phyloP scores from a whole-genome alignment of 768 basidiomycete species.

The Tylopilus subfusipes region DNA sequence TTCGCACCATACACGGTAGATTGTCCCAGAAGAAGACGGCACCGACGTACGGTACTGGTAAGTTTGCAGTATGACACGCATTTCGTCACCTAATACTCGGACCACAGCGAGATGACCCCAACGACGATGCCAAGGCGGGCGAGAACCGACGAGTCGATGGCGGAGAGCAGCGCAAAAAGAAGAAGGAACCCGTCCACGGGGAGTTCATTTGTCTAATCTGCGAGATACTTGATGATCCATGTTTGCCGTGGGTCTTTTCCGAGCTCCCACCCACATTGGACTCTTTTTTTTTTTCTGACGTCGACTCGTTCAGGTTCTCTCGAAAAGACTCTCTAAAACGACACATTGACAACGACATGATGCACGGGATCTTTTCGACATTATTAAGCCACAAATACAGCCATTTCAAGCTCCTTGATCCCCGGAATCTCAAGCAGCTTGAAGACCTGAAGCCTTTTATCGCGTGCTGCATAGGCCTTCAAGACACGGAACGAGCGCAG shows the following conservation, averaged over 20 bases:
- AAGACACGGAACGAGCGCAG: background rate
- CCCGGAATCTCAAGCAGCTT: background rate
- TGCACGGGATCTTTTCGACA: background rate
- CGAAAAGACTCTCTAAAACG: slow-evolving; percentile 10
- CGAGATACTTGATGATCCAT: background rate
- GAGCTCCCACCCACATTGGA: no score
- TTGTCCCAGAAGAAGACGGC: no score
- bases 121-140: no score
- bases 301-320: background rate
- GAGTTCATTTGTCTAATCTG: background rate
- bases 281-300: background rate
- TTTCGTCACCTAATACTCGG: no score
- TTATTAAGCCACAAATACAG: background rate
- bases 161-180: background rate
- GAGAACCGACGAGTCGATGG: background rate
- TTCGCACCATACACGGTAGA: no score
- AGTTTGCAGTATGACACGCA: no score
- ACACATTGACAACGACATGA: background rate
- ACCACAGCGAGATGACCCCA: no score
- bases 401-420: background rate
- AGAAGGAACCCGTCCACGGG: background rate
- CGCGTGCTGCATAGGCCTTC: background rate
- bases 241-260: background rate
- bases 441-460: background rate
- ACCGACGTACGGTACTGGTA: no score